Base-by-base conservation (phyloP, 2,329 filamentous ascomycete genomes). In the Trichoderma sp. region DNA sequence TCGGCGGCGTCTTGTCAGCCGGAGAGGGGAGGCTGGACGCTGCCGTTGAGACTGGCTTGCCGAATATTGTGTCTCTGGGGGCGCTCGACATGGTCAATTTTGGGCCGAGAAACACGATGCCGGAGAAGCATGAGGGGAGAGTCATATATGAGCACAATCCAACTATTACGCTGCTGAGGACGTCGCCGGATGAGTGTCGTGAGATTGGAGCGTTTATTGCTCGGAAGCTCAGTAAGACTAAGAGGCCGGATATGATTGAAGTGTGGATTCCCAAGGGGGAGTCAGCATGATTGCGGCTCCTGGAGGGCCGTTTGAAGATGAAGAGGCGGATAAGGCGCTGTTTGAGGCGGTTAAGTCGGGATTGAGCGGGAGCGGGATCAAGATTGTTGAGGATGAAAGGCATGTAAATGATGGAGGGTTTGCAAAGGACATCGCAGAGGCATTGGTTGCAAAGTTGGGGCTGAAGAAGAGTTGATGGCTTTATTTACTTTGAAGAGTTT, bases 81-180 rank as follows among this genome's bases (percentile, higher is more conserved):
- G 89, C 89, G 0, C 85, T 86, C 38, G 91, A 92, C 78, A 91
- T 91, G 88, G 86, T 89, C 24, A 93, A 93, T 77, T 93, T 93
- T 79, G 92, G 92, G 0, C 87, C 90, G 0, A 83, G 79, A 56
- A 80, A 81, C 0, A 90, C 87, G 0, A 86, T 93, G 0, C 92
- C 92, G 0, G 85, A 88, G 71, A 85, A 85, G 66, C 92, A 90
- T 77, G 79, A 81, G 4, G 79, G 82, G 2, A 85, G 91, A 35
- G 85, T 85, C 24, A 81, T 93, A n/a, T 87, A 89, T 78, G 88
- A 90, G 79, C 92, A 94, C 80, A 94, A 94, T 79, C 87, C 91
- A 0, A 87, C 87, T 0, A 89, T 93, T 0, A 94, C 92, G 0
- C 79, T 94, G 38, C 90, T 94, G 87, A 84, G 93, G 27, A 92